Percentiles rank a stretch among this genome's conserved stretches.
phyloP scores from a whole-genome alignment of 768 basidiomycete genomes.

The Lentinula sp. region DNA sequence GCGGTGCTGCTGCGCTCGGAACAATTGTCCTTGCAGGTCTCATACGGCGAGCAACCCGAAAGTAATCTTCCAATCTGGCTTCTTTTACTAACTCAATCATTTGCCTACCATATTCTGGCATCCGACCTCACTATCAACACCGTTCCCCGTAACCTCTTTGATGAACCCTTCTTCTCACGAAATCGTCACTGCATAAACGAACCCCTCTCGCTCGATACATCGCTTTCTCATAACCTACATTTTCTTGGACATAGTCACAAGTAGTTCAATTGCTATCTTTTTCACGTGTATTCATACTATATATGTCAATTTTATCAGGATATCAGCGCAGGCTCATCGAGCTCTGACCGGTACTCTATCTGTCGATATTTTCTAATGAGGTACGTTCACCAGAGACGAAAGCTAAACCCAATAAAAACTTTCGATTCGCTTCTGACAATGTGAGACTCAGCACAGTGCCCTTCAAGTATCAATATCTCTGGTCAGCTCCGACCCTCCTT shows the following conservation, averaged over 20 bases:
- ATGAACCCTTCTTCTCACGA: neutral
- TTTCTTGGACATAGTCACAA: neutral
- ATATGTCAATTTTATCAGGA: neutral
- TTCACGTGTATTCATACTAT: neutral
- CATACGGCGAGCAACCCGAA: conserved; percentile 75
- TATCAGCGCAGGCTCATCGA: neutral
- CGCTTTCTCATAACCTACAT: neutral
- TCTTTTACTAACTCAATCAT: conserved; percentile 9
- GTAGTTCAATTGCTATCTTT: neutral
- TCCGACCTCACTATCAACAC: neutral
- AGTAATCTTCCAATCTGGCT: conserved; percentile 24
- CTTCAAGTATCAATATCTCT: no score
- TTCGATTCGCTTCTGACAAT: no score
- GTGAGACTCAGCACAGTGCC: no score
- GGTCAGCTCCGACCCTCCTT: no score
- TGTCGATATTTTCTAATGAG: no score
- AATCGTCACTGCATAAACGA: neutral
- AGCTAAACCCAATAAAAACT: no score
- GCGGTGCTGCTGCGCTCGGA: conserved; percentile 83
- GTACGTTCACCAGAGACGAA: no score
- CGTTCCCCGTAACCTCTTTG: neutral
- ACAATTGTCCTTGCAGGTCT: conserved; percentile 68
- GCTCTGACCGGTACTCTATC: no score
- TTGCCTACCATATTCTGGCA: neutral
- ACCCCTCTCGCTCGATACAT: neutral